phyloP scores from a whole-genome alignment of 371 early-diverging fungal species.

The Mortierella sp. region DNA sequence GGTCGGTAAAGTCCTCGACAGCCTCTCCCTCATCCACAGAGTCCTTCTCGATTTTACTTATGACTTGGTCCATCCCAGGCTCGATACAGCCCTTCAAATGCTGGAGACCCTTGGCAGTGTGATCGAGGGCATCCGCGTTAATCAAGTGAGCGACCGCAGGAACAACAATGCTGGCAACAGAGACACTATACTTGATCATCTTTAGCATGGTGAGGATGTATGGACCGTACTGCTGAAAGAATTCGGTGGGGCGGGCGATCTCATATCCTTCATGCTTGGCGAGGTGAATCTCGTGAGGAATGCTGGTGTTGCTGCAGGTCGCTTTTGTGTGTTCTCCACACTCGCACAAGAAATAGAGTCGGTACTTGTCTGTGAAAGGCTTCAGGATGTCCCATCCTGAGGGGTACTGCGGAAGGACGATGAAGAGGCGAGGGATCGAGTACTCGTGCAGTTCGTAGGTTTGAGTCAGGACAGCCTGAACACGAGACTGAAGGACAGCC shows the following conservation, averaged over 20 bases:
- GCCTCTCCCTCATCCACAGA: too few relatives aligned
- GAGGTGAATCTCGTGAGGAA: not conserved
- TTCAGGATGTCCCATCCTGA: slow-evolving; percentile 6
- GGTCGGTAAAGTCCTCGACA: too few relatives aligned
- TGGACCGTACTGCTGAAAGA: not conserved
- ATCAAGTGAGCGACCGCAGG: too few relatives aligned
- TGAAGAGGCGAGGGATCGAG: slow-evolving; percentile 31
- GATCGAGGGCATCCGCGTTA: too few relatives aligned
- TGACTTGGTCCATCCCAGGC: slow-evolving; percentile 17
- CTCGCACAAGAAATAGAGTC: slow-evolving; percentile 17
- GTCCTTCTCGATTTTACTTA: slow-evolving; percentile 10
- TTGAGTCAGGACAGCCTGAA: slow-evolving; percentile 39
- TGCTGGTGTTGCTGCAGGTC: not conserved
- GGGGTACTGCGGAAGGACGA: slow-evolving; percentile 12
- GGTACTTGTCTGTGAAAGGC: slow-evolving; percentile 9
- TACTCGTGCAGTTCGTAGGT: slow-evolving; percentile 50
- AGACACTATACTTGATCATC: too few relatives aligned
- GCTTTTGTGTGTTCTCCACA: slow-evolving; percentile 2
- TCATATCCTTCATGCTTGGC: too few relatives aligned
- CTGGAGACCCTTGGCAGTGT: too few relatives aligned
- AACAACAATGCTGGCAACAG: not conserved
- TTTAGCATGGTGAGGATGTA: not conserved
- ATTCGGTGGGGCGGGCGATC: not conserved
- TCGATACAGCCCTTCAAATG: slow-evolving; percentile 5
- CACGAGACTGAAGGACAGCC: slow-evolving; percentile 11